phyloP scores from a whole-genome alignment of 139 green algal species.

The Penium margaritaceum region DNA sequence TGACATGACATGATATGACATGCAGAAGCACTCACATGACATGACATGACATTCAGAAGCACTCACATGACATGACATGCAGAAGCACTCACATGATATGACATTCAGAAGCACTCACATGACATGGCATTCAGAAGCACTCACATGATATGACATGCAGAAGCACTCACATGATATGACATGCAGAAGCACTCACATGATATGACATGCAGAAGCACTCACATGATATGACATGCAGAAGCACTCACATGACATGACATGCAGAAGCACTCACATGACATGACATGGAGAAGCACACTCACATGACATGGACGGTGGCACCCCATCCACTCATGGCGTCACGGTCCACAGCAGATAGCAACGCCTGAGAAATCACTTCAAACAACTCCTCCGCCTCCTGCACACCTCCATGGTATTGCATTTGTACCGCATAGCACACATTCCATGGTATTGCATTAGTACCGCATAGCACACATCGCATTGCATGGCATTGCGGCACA shows the following conservation, averaged over 20 bases:
- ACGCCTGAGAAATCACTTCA: conserved; percentile 81
- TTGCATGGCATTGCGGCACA: too few species aligned
- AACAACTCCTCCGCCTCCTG: conserved; percentile 88
- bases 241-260: not conserved
- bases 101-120: not conserved
- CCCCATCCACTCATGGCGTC: conserved; percentile 95
- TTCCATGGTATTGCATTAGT: too few species aligned
- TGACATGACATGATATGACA: not conserved
- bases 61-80: conserved; percentile 2
- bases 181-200: not conserved
- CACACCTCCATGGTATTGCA: too few species aligned
- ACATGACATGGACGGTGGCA: conserved; percentile 83
- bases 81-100: not conserved
- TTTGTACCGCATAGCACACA: too few species aligned
- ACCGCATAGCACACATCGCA: too few species aligned
- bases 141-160: not conserved
- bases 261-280: conserved; percentile 5
- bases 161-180: not conserved
- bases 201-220: not conserved
- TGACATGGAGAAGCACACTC: conserved; percentile 2
- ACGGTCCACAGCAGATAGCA: conserved; percentile 80
- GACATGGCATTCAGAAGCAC: not conserved
- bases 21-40: not conserved
- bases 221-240: not conserved
- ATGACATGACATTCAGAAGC: not conserved